Evolutionary conservation across 768 basidiomycete species (phyloP), one percentile per base, ranked within the genome.

Genomic region (Hirschioporus abietinus): DNA sequence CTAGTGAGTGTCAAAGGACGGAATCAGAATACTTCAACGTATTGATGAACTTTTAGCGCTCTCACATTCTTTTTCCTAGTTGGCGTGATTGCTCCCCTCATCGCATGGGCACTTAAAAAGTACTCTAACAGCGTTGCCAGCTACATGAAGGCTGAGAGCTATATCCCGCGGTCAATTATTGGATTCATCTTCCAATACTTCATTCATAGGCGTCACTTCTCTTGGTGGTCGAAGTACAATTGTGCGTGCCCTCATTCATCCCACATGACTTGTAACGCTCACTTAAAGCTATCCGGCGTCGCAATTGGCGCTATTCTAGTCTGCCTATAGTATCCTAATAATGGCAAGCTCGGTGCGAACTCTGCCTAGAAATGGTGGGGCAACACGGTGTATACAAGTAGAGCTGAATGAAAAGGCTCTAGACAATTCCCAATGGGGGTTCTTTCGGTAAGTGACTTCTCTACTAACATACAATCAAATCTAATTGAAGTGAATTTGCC

Each of bases 91-190:
- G 66, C 76, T 7, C 78, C 78, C 9, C 64, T 76, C 67, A 70
- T 74, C 59, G 70, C 73, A 64, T 77, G 69, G 64, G 63, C 72
- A 64, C 63, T 76, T 61, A 71, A 71, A 60, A 68, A 66, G 57
- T 78, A 72, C 64, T 77, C 77, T 25, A 70, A 71, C n/a, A 64
- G 68, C 9, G 66, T 58, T 34, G 70, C 67, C 36, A 70, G 67
- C 26, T 73, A 72, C 62, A 60, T 74, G 65, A 64, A 64, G 63
- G 81, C 80, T 12, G 74, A 82, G 73, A 83, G 83, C 72, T 83
- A 78, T 65, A 73, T 79, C 7, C 73, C 75, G 8, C 81, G 76
- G 63, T 34, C 65, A 25, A 65, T 72, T 23, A 69, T 70, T 30
- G 69, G 68, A 34, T 70, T 70, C 27, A 64, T 71, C 62, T 72